These are phyloP conservation scores for Lecanicillium sp. DNA, from an alignment of 2,329 filamentous ascomycete species.

Conservation along the genomic window DNA sequence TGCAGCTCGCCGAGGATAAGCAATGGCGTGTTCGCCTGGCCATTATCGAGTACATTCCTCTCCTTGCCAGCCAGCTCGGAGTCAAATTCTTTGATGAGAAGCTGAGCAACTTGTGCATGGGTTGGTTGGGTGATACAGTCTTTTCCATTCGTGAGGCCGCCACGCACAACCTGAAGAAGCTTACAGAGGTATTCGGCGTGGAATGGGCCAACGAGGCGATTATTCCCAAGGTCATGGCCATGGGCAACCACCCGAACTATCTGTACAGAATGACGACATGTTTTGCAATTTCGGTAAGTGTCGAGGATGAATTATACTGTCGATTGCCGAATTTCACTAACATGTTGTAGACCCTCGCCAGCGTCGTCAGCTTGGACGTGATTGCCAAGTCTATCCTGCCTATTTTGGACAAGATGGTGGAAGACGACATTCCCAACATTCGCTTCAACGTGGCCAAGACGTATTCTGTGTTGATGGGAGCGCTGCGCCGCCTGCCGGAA, in stretches of 20 bases:
- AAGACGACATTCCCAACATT: slow-evolving; percentile 96
- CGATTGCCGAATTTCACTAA: slow-evolving; percentile 12
- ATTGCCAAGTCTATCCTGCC: slow-evolving; percentile 90
- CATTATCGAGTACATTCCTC: slow-evolving; percentile 98
- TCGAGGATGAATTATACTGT: too few relatives aligned
- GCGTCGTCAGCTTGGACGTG: slow-evolving; percentile 86
- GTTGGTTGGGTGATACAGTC: slow-evolving; percentile 95
- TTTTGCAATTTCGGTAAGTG: slow-evolving; percentile 90
- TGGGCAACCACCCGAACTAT: slow-evolving; percentile 98
- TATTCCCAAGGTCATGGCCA: slow-evolving; percentile 96
- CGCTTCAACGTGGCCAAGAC: slow-evolving; percentile 99
- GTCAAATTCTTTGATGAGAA: slow-evolving; percentile 99
- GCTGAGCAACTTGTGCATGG: slow-evolving; percentile 91
- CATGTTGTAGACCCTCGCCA: slow-evolving; percentile 68
- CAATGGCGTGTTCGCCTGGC: slow-evolving; percentile 97
- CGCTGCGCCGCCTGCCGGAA: slow-evolving; percentile 84
- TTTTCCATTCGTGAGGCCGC: slow-evolving; percentile 98
- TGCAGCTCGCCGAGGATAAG: slow-evolving; percentile 96
- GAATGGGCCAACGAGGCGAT: slow-evolving; percentile 97
- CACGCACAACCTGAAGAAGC: slow-evolving; percentile 94
- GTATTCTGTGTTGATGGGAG: slow-evolving; percentile 80
- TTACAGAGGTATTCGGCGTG: slow-evolving; percentile 96
- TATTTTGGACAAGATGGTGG: slow-evolving; percentile 89
- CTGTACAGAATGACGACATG: slow-evolving; percentile 99
- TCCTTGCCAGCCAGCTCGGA: slow-evolving; percentile 89